Evolutionary conservation across 2,329 filamentous ascomycete species (phyloP).

Genomic region (Rutstroemia sp.): DNA sequence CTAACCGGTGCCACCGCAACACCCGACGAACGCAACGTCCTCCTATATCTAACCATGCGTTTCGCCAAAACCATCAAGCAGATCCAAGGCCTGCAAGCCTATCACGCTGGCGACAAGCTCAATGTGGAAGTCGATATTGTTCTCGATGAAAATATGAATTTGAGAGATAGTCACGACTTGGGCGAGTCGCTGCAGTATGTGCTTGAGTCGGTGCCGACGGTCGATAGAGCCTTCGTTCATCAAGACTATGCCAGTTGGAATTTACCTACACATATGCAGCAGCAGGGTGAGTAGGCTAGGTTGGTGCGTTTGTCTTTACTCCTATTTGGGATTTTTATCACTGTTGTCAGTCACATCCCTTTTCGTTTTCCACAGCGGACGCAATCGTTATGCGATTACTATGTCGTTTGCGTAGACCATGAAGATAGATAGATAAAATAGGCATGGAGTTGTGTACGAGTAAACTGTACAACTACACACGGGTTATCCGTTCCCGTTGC

Average conservation of each 20-base stretch:
- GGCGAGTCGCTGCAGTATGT: constrained; percentile 59
- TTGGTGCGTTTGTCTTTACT: neutral
- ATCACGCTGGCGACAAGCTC: constrained; percentile 55
- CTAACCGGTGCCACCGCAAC: constrained; percentile 51
- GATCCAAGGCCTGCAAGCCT: constrained; percentile 48
- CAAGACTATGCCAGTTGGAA: constrained; percentile 33
- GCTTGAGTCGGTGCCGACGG: constrained; percentile 39
- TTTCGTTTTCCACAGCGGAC: too few species aligned
- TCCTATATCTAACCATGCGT: constrained; percentile 52
- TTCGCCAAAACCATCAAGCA: constrained; percentile 46
- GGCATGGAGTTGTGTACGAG: too few species aligned
- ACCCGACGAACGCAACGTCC: constrained; percentile 44
- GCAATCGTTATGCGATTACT: too few species aligned
- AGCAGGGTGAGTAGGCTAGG: constrained; percentile 18
- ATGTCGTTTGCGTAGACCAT: too few species aligned
- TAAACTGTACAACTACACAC: too few species aligned
- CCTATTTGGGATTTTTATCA: neutral
- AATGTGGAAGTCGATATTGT: constrained; percentile 57
- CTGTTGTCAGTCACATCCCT: too few species aligned
- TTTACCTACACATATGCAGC: constrained; percentile 31
- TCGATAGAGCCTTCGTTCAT: constrained; percentile 35
- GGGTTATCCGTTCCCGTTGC: too few species aligned
- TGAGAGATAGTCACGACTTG: constrained; percentile 50
- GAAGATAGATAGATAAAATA: too few species aligned
- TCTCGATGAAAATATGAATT: constrained; percentile 43